phyloP scores from a whole-genome alignment of 441 rosid genomes.

The Euphorbia schlechtendalii region DNA sequence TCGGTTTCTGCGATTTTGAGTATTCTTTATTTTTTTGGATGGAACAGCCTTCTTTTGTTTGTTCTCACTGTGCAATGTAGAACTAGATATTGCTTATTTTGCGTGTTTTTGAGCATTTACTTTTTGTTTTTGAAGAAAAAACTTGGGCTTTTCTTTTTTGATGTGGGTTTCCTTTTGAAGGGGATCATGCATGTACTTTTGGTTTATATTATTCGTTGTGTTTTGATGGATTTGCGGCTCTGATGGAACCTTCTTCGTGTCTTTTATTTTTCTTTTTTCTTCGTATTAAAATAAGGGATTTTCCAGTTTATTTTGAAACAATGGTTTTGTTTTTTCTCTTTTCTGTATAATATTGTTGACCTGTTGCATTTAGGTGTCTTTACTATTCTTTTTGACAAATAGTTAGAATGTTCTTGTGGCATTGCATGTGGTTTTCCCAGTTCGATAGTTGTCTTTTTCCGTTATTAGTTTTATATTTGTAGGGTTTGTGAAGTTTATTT shows the following conservation, averaged over 20 bases:
- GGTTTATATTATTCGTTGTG: not conserved
- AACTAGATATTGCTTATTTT: not conserved
- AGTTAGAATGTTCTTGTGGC: not conserved
- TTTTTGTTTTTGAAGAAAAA: not conserved
- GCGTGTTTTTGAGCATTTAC: not conserved
- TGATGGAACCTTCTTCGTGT: not conserved
- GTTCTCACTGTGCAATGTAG: not conserved
- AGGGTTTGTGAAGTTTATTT: not conserved
- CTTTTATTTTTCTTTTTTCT: no score
- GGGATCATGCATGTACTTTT: no score
- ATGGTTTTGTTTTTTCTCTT: not conserved
- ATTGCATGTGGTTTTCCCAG: not conserved
- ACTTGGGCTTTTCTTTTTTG: no score
- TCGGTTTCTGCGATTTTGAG: not conserved
- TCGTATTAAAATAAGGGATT: no score
- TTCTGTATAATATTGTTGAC: not conserved
- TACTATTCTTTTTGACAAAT: not conserved
- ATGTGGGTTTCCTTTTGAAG: no score
- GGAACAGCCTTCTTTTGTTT: not conserved
- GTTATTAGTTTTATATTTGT: no score
- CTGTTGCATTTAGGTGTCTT: not conserved
- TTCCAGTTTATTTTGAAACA: no score
- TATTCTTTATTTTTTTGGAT: no score
- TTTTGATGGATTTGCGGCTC: conserved; percentile 2
- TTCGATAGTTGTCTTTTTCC: not conserved